Evolutionary conservation across 192 early-diverging fungal genomes (phyloP).

Genomic region (Coemansia umbellata): DNA sequence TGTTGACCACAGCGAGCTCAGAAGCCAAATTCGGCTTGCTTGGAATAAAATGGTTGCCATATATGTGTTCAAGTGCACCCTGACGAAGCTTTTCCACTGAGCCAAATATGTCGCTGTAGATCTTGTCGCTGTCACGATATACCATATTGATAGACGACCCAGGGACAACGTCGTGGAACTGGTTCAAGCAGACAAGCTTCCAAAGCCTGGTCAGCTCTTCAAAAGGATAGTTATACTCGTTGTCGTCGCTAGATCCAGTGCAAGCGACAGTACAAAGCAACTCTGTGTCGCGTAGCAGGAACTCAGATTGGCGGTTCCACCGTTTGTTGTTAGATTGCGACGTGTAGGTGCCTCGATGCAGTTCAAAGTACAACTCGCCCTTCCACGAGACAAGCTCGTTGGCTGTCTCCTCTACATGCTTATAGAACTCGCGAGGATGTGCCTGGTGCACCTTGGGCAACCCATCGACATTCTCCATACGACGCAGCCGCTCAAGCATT

Average conservation of each 20-base stretch:
- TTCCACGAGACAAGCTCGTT: slow-evolving; percentile 78
- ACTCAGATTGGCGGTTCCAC: slow-evolving; percentile 80
- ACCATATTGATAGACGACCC: slow-evolving; percentile 87
- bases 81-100: slow-evolving; percentile 49
- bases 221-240: slow-evolving; percentile 61
- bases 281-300: slow-evolving; percentile 81
- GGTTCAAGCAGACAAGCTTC: slow-evolving; percentile 87
- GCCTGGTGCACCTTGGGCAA: slow-evolving; percentile 69
- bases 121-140: slow-evolving; percentile 75
- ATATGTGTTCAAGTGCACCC: slow-evolving; percentile 38
- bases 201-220: slow-evolving; percentile 74
- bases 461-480: slow-evolving; percentile 73
- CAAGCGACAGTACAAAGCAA: slow-evolving; percentile 58
- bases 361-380: slow-evolving; percentile 96
- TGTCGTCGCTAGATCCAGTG: slow-evolving; percentile 1
- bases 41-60: neutral
- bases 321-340: slow-evolving; percentile 79
- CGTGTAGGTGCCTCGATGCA: slow-evolving; percentile 97
- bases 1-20: slow-evolving; percentile 56
- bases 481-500: slow-evolving; percentile 80
- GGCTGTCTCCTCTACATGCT: slow-evolving; percentile 65
- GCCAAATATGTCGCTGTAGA: slow-evolving; percentile 26
- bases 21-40: neutral
- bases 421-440: slow-evolving; percentile 78
- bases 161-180: slow-evolving; percentile 96